These are phyloP conservation scores for Rhizopus microsporus DNA, from an alignment of 371 early-diverging fungal species.

Conservation along the genomic window DNA sequence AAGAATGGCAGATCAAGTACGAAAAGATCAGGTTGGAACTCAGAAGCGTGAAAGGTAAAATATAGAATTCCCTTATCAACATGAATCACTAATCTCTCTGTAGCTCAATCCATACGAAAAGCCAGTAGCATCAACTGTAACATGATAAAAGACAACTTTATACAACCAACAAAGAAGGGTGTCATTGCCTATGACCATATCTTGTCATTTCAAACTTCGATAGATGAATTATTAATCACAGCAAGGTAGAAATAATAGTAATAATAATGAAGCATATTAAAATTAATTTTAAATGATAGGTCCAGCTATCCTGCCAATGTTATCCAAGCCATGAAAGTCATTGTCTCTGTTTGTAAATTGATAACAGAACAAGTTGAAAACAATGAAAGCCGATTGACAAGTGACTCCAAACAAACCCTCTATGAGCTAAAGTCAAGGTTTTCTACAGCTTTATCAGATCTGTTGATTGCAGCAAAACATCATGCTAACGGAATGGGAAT, in stretches of 20 bases:
- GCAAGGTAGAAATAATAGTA: constrained; percentile 54
- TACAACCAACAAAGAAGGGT: constrained; percentile 58
- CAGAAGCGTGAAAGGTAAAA: constrained; percentile 50
- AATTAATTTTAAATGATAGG: constrained; percentile 21
- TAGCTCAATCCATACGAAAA: background rate
- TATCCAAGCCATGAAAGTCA: constrained; percentile 78
- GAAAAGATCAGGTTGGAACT: constrained; percentile 48
- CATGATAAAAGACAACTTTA: constrained; percentile 37
- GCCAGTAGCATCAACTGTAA: constrained; percentile 19
- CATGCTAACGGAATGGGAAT: constrained; percentile 79
- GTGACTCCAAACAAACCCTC: constrained; percentile 27
- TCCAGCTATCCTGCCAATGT: constrained; percentile 71
- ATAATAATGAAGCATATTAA: background rate
- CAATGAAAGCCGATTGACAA: constrained; percentile 23
- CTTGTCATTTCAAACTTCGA: constrained; percentile 74
- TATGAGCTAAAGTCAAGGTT: constrained; percentile 56
- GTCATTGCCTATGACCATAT: constrained; percentile 68
- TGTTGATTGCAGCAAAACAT: constrained; percentile 76
- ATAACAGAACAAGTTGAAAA: constrained; percentile 78
- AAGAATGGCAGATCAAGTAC: constrained; percentile 53
- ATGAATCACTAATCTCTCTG: background rate
- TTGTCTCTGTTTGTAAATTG: constrained; percentile 78
- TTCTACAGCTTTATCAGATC: constrained; percentile 64
- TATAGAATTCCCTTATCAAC: no score
- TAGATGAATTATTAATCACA: constrained; percentile 70